These are phyloP conservation scores for Myxozyma nipponensis DNA, from an alignment of 805 yeast genomes.

Conservation along the genomic window DNA sequence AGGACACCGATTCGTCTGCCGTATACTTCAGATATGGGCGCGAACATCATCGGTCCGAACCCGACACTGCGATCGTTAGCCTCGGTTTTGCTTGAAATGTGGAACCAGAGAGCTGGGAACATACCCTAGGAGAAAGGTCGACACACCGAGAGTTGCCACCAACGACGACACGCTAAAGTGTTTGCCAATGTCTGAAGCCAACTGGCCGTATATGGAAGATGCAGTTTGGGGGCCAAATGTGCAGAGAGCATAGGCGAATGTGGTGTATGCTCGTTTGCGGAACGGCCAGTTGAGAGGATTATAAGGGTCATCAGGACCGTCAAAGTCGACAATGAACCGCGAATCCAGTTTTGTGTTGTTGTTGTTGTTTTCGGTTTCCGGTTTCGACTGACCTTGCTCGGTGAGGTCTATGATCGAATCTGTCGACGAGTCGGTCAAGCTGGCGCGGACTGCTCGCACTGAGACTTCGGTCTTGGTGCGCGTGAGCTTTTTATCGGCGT, in stretches of 20 bases:
- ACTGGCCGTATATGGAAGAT: constrained; percentile 42
- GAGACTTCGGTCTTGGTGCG: not conserved
- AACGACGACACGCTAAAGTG: constrained; percentile 5
- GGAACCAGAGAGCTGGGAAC: not conserved
- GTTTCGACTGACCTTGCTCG: no score
- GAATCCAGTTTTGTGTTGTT: not conserved
- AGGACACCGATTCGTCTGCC: constrained; percentile 46
- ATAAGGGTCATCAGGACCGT: constrained; percentile 65
- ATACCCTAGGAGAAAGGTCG: constrained; percentile 19
- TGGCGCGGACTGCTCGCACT: not conserved
- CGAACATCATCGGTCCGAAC: constrained; percentile 62
- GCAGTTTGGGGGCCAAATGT: constrained; percentile 49
- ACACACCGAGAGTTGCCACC: constrained; percentile 21
- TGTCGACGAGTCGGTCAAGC: no score
- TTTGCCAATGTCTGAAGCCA: constrained; percentile 6
- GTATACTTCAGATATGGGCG: constrained; percentile 46
- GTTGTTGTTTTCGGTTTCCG: not conserved
- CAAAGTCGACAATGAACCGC: constrained; percentile 56
- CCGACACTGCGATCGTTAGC: constrained; percentile 16
- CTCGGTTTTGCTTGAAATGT: not conserved
- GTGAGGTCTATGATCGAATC: no score
- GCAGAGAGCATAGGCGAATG: constrained; percentile 40
- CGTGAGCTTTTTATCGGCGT: not conserved
- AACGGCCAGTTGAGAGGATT: constrained; percentile 57
- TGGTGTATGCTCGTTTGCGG: constrained; percentile 39